phyloP scores from a whole-genome alignment of 192 early-diverging fungal genomes.

The Helicostylum pulchrum region DNA sequence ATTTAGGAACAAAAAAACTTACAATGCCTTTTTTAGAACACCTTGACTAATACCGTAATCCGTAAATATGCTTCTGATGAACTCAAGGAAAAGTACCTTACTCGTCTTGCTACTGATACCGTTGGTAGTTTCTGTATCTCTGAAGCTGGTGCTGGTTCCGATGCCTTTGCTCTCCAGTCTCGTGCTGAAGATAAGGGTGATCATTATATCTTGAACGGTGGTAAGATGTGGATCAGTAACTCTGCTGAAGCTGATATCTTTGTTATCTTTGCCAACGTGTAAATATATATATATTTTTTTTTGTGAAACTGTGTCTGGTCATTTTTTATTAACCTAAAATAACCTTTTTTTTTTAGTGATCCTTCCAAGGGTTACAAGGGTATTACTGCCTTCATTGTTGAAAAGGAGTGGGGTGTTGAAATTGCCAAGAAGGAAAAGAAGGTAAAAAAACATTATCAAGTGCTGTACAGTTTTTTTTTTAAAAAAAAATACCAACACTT shows the following conservation, averaged over 20 bases:
- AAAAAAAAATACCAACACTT: too few species aligned
- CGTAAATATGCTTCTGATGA: slow-evolving; percentile 69
- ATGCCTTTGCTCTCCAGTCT: slow-evolving; percentile 59
- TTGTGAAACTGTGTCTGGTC: too few species aligned
- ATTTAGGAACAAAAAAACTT: background rate
- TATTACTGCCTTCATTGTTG: slow-evolving; percentile 95
- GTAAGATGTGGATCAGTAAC: slow-evolving; percentile 94
- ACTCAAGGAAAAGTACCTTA: slow-evolving; percentile 81
- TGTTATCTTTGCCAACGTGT: slow-evolving; percentile 34
- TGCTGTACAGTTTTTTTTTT: too few species aligned
- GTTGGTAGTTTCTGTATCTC: slow-evolving; percentile 51
- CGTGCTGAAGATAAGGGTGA: slow-evolving; percentile 84
- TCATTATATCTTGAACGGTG: slow-evolving; percentile 84
- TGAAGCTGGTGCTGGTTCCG: slow-evolving; percentile 86
- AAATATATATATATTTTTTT: background rate
- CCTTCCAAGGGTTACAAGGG: slow-evolving; percentile 93
- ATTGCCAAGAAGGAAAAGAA: slow-evolving; percentile 88
- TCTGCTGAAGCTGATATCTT: slow-evolving; percentile 89
- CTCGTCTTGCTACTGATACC: slow-evolving; percentile 72
- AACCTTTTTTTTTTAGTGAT: slow-evolving; percentile 41
- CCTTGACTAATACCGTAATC: slow-evolving; percentile 90
- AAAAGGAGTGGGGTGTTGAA: slow-evolving; percentile 50
- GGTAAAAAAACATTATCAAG: too few species aligned
- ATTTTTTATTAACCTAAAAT: background rate
- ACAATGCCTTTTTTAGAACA: slow-evolving; percentile 63